Percentiles rank a stretch among this genome's conserved stretches.
Conservation (phyloP, 805 yeast species). For the Starmerella sirachaensis region DNA sequence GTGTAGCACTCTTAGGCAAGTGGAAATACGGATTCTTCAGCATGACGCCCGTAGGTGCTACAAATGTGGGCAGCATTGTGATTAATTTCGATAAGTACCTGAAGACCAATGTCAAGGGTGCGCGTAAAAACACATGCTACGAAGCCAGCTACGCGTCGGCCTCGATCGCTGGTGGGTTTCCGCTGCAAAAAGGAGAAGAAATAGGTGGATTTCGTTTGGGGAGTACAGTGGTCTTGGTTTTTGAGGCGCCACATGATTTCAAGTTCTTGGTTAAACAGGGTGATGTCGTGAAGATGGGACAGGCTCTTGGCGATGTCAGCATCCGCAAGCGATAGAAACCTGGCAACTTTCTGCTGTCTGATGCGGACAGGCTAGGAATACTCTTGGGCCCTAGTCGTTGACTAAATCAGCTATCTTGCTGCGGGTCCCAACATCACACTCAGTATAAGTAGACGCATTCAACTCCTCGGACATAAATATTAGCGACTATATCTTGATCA, state of each 20-base stretch:
- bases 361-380: no score
- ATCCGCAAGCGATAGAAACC: no score
- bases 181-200: constrained; percentile 81
- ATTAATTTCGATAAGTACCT: constrained; percentile 85
- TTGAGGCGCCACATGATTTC: constrained; percentile 85
- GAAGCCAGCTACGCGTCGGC: constrained; percentile 88
- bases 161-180: constrained; percentile 68
- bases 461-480: no score
- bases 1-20: constrained; percentile 88
- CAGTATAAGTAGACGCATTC: no score
- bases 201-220: constrained; percentile 97
- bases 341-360: no score
- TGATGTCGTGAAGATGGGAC: constrained; percentile 77
- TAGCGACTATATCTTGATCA: no score
- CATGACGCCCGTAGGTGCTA: constrained; percentile 99
- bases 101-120: constrained; percentile 52
- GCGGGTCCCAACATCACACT: no score
- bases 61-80: constrained; percentile 91
- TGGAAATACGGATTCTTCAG: constrained; percentile 97
- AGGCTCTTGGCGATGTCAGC: constrained; percentile 55
- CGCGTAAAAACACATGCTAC: constrained; percentile 68
- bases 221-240: constrained; percentile 89
- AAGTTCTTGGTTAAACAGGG: constrained; percentile 57
- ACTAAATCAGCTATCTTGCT: no score
- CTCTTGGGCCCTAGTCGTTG: no score